Percentiles rank a stretch among this genome's conserved stretches.
Conservation (phyloP, 768 basidiomycete genomes). For the Amanita muscaria region DNA sequence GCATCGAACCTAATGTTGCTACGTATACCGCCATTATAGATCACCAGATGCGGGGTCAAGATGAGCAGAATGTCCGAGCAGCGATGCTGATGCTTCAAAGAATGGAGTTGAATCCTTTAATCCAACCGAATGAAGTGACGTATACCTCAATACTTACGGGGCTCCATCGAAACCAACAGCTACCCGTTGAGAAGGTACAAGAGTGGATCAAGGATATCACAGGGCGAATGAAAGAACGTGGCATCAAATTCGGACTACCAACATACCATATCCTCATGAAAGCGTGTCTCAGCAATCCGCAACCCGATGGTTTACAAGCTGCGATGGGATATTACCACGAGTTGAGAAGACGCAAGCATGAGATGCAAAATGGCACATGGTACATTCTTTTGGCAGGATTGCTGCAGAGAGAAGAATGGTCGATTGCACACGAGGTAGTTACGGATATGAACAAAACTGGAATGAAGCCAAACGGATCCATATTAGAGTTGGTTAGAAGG, state of each 20-base stretch:
- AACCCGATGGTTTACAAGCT: constrained; percentile 39
- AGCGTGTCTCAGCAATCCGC: constrained; percentile 48
- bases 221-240: constrained; percentile 47
- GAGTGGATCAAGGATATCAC: constrained; percentile 43
- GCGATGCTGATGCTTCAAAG: constrained; percentile 62
- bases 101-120: constrained; percentile 57
- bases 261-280: constrained; percentile 75
- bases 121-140: constrained; percentile 66
- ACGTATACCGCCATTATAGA: constrained; percentile 78
- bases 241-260: constrained; percentile 47
- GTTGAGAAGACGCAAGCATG: constrained; percentile 43
- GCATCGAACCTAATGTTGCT: constrained; percentile 63
- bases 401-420: constrained; percentile 47
- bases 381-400: constrained; percentile 67
- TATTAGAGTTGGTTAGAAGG: constrained; percentile 41
- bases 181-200: constrained; percentile 33
- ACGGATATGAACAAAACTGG: constrained; percentile 46
- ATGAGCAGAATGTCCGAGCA: constrained; percentile 42
- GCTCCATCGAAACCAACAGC: constrained; percentile 52
- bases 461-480: constrained; percentile 34
- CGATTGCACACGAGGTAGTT: constrained; percentile 49
- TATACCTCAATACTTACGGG: constrained; percentile 77
- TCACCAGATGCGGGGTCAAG: constrained; percentile 53
- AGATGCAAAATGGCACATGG: constrained; percentile 60
- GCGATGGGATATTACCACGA: constrained; percentile 54